Conservation (phyloP, 352 stramenopile genomes). For the Globisporangium parvum region DNA sequence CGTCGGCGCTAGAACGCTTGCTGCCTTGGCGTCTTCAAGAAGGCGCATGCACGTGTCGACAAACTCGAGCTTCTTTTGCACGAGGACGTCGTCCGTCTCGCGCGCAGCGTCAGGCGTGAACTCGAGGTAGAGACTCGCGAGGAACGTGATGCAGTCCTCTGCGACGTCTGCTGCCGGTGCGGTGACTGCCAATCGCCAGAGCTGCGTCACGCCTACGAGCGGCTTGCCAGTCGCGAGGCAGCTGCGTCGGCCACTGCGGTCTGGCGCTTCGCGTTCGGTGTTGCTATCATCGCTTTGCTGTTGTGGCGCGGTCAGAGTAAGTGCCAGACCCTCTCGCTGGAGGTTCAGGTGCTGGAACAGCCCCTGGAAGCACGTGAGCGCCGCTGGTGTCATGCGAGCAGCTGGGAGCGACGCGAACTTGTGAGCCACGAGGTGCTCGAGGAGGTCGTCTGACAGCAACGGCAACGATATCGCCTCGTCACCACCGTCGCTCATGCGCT, state of each 20-base stretch:
- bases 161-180: slow-evolving; percentile 34
- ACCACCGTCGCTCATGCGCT: background rate
- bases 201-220: slow-evolving; percentile 38
- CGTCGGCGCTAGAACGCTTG: too few relatives aligned
- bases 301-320: background rate
- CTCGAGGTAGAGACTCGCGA: slow-evolving; percentile 54
- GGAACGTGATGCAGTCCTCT: slow-evolving; percentile 55
- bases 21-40: slow-evolving; percentile 24
- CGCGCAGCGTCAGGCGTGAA: slow-evolving; percentile 27
- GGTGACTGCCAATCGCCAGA: slow-evolving; percentile 58
- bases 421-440: slow-evolving; percentile 25
- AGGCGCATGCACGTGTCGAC: slow-evolving; percentile 56
- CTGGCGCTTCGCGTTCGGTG: background rate
- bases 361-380: slow-evolving; percentile 60
- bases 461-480: background rate
- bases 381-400: slow-evolving; percentile 32
- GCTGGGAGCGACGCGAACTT: slow-evolving; percentile 38
- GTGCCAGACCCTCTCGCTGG: slow-evolving; percentile 22
- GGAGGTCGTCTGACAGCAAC: slow-evolving; percentile 23
- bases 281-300: slow-evolving; percentile 2
- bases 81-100: slow-evolving; percentile 12
- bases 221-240: slow-evolving; percentile 27
- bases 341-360: slow-evolving; percentile 65
- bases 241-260: slow-evolving; percentile 13
- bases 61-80: slow-evolving; percentile 37